Percentiles rank a stretch among this genome's conserved stretches.
Conservation (phyloP, 768 basidiomycete genomes). For the Boletus patriciae region DNA sequence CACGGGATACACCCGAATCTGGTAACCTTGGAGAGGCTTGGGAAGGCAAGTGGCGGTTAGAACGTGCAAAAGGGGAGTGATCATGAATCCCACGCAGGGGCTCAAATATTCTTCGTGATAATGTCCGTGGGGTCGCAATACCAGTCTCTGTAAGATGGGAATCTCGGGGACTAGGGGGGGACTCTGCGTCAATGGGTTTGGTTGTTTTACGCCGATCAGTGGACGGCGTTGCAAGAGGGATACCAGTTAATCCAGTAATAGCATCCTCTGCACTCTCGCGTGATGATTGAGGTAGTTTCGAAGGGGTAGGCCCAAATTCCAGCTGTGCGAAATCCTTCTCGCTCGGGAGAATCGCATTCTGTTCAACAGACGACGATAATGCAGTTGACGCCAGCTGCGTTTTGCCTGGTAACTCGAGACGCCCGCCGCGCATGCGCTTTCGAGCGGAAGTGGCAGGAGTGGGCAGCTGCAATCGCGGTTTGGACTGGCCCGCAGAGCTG, state of each 20-base stretch:
- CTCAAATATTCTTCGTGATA: conserved; percentile 4
- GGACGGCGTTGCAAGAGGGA: conserved; percentile 12
- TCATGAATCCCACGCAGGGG: background rate
- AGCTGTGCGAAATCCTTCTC: conserved; percentile 4
- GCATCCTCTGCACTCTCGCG: background rate
- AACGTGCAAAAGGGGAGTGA: conserved; percentile 2
- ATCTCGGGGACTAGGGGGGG: background rate
- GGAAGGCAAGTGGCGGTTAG: background rate
- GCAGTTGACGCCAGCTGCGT: background rate
- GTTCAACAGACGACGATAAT: background rate
- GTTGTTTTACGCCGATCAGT: conserved; percentile 1
- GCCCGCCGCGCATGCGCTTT: conserved; percentile 9
- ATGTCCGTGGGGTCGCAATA: conserved; percentile 20
- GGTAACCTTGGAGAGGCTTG: background rate
- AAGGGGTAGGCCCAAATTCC: conserved; percentile 1
- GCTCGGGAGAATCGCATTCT: background rate
- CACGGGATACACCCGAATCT: background rate
- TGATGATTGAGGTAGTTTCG: background rate
- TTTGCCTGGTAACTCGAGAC: background rate
- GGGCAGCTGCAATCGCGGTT: conserved; percentile 19
- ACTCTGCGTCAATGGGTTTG: background rate
- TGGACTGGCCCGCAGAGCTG: conserved; percentile 2
- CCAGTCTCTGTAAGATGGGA: background rate
- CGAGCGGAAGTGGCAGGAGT: conserved; percentile 24
- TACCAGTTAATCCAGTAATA: background rate